Conservation (phyloP, 2,329 filamentous ascomycete genomes). For the Orbilia brochopaga region DNA sequence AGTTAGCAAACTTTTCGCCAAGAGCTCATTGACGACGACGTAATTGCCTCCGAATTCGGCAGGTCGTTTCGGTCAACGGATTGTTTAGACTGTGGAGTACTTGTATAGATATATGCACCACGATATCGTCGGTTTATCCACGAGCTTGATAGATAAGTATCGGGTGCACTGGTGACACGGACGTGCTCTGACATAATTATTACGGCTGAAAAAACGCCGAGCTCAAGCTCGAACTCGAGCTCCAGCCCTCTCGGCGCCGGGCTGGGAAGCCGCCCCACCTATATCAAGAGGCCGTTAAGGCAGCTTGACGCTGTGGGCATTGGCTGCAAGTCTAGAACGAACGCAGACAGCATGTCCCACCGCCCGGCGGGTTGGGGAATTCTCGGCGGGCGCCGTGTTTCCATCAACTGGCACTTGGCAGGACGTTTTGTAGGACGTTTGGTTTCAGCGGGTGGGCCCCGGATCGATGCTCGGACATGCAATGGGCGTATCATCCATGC, state of each 20-base stretch:
- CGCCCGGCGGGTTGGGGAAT: background rate
- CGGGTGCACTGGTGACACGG: too few species aligned
- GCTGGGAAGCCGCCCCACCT: background rate
- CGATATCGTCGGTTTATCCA: too few species aligned
- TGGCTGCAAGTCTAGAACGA: background rate
- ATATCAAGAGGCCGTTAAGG: background rate
- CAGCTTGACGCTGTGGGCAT: background rate
- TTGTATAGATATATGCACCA: too few species aligned
- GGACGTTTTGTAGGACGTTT: background rate
- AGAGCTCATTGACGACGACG: too few species aligned
- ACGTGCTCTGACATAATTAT: background rate
- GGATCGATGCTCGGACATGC: background rate
- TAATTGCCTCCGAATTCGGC: too few species aligned
- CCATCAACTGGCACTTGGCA: background rate
- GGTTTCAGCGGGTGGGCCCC: background rate
- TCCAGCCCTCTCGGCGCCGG: background rate
- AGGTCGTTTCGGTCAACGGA: too few species aligned
- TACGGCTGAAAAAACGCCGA: background rate
- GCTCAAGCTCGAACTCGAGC: background rate
- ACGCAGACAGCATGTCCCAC: background rate
- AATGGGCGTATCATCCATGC: conserved; percentile 1
- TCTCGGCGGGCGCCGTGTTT: background rate
- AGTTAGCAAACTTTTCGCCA: too few species aligned
- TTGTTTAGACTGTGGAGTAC: too few species aligned
- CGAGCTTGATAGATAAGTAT: too few species aligned